Percentiles rank a stretch among this genome's conserved stretches.
Conservation (phyloP, 148 eudicot genomes). For the Nepenthes gracilis region DNA sequence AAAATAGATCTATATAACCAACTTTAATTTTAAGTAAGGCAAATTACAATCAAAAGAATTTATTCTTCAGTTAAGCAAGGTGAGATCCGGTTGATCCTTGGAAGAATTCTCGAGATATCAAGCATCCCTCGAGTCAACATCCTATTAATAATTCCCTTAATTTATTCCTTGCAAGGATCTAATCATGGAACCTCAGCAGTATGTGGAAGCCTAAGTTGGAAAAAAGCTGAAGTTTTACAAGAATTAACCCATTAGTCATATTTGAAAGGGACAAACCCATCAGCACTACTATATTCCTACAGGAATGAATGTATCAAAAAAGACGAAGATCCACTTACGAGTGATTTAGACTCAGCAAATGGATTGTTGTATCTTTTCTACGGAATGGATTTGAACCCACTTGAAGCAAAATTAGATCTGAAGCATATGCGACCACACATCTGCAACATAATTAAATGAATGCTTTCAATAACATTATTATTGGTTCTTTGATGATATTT, state of each 20-base stretch:
- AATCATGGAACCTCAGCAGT: too few relatives aligned
- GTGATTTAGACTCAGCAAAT: conserved; percentile 69
- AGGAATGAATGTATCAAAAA: neutral
- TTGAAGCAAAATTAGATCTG: conserved; percentile 63
- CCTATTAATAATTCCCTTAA: too few relatives aligned
- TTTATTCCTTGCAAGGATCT: too few relatives aligned
- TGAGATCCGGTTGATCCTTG: too few relatives aligned
- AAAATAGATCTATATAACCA: too few relatives aligned
- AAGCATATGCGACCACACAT: conserved; percentile 79
- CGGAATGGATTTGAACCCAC: conserved; percentile 76
- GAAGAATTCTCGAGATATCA: too few relatives aligned
- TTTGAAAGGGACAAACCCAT: neutral
- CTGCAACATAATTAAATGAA: conserved; percentile 26
- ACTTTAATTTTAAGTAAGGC: too few relatives aligned
- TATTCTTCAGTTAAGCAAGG: too few relatives aligned
- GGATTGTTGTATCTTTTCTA: conserved; percentile 31
- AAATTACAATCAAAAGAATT: too few relatives aligned
- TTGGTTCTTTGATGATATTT: too few relatives aligned
- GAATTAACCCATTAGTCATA: neutral
- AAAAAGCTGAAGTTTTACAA: neutral
- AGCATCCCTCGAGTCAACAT: too few relatives aligned
- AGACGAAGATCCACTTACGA: conserved; percentile 41
- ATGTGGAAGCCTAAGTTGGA: neutral
- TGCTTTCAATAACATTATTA: too few relatives aligned
- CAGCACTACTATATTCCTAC: neutral